Percentiles rank a stretch among this genome's conserved stretches.
phyloP scores from a whole-genome alignment of 805 yeast species.

The Millerozyma miso region DNA sequence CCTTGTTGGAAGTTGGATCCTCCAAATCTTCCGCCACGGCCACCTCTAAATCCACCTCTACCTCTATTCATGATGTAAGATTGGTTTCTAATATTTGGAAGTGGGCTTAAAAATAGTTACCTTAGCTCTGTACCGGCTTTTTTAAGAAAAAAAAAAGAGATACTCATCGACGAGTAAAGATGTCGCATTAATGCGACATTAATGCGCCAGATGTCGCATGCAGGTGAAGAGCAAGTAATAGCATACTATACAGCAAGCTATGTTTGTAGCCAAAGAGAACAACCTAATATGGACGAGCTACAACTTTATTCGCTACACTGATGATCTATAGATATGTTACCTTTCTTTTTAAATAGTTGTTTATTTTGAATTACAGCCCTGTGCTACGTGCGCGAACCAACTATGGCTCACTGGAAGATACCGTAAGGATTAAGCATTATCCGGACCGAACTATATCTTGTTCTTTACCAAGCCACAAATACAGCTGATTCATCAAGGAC shows the following conservation, averaged over 20 bases:
- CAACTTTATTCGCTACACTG: too few species aligned
- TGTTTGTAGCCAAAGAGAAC: too few species aligned
- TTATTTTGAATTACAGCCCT: too few species aligned
- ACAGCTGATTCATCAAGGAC: neutral
- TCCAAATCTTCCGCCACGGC: conserved; percentile 68
- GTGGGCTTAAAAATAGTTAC: neutral
- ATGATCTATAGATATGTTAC: too few species aligned
- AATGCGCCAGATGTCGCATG: too few species aligned
- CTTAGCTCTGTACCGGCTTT: conserved; percentile 4
- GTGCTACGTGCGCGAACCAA: neutral
- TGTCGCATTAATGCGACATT: neutral
- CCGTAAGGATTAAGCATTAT: neutral
- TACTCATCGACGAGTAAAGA: conserved; percentile 8
- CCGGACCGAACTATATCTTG: neutral
- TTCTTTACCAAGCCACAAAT: neutral
- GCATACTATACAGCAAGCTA: too few species aligned
- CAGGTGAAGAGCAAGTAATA: too few species aligned
- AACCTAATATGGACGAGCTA: too few species aligned
- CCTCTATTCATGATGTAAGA: conserved; percentile 55
- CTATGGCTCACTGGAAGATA: neutral
- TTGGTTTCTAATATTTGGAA: conserved; percentile 1
- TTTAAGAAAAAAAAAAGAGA: conserved; percentile 7
- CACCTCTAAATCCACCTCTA: conserved; percentile 66
- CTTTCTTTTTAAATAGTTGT: too few species aligned
- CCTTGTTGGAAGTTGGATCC: conserved; percentile 74